phyloP scores from a whole-genome alignment of 139 green algal species.

The Penium margaritaceum region DNA sequence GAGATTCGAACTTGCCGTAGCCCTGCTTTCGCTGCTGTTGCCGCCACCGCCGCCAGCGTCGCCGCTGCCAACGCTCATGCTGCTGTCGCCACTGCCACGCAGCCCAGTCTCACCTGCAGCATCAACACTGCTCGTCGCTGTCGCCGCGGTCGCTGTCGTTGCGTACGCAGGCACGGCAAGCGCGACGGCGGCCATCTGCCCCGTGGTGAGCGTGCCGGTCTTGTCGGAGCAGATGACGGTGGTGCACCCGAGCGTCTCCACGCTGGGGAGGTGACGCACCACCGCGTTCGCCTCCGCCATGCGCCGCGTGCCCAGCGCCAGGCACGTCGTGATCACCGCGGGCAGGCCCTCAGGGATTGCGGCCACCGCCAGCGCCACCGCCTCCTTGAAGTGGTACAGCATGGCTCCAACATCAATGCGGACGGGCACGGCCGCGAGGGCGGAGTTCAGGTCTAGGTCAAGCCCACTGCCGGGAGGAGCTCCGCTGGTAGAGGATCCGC shows the following conservation, averaged over 20 bases:
- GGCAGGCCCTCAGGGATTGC: constrained; percentile 96
- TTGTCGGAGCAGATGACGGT: constrained; percentile 95
- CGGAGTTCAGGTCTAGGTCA: neutral
- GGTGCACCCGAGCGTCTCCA: constrained; percentile 96
- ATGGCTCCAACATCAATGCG: neutral
- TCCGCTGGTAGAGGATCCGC: neutral
- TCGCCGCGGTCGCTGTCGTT: too few relatives aligned
- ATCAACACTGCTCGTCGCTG: too few relatives aligned
- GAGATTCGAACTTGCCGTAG: too few relatives aligned
- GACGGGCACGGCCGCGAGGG: neutral
- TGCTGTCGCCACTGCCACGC: too few relatives aligned
- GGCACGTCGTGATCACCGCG: constrained; percentile 97
- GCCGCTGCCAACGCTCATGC: too few relatives aligned
- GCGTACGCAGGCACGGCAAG: constrained; percentile 52
- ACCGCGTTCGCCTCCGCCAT: constrained; percentile 81
- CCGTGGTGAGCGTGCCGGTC: constrained; percentile 88
- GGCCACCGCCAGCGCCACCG: constrained; percentile 89
- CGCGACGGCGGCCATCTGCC: constrained; percentile 70
- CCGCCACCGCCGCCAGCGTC: too few relatives aligned
- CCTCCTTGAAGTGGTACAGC: constrained; percentile 50
- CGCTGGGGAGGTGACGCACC: constrained; percentile 75
- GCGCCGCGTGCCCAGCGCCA: constrained; percentile 89
- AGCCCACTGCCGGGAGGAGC: neutral
- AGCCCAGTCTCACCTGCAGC: too few relatives aligned
- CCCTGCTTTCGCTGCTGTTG: too few relatives aligned